Base-by-base conservation (phyloP, 805 yeast genomes). In the Vanderwaltozyma tropicalis region DNA sequence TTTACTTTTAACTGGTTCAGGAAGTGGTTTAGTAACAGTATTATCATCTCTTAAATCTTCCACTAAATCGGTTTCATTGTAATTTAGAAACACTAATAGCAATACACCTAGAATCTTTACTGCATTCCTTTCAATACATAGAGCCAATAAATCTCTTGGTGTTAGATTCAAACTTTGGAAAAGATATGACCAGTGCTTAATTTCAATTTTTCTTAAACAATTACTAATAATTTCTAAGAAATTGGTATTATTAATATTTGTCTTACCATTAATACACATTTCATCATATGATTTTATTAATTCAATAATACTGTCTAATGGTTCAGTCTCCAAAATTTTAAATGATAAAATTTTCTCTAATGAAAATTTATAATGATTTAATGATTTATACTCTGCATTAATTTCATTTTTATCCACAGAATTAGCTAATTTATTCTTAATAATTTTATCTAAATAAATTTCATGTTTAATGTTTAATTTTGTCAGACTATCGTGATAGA, bases 171-270 rank as follows among this genome's bases (percentile, higher is more conserved):
- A 36, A 30, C 45, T 46, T 11, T 39, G 32, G 34, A 57, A 59
- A 14, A 59, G 37, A 9, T 38, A 41, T 19, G 49, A 52, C 63
- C 63, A 59, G 36, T 55, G 53, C 37, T 53, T 50, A 1, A 40
- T 45, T 34, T 60, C 64, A 22, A 57, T 57, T 37, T 60, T 60
- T 32, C 64, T 46, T 31, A 60, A 34, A 38, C 62, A 56, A 25
- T 59, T 58, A 38, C 61, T 52, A 7, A 57, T 44, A n/a, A 60
- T 57, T 22, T 53, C 61, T 5, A 60, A 42, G 48, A 52, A 41
- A 32, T 45, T 50, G 19, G 41, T 40, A 27, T 49, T 34, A 18
- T 32, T 28, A 10, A 12, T 28, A 16, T 8, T 17, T 4, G 3
- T 30, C n/a, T 15, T 5, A 3, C 28, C 40, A 17, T 34, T 31